Conservation (phyloP, 306 rosid genomes). For the Prunus mira region DNA sequence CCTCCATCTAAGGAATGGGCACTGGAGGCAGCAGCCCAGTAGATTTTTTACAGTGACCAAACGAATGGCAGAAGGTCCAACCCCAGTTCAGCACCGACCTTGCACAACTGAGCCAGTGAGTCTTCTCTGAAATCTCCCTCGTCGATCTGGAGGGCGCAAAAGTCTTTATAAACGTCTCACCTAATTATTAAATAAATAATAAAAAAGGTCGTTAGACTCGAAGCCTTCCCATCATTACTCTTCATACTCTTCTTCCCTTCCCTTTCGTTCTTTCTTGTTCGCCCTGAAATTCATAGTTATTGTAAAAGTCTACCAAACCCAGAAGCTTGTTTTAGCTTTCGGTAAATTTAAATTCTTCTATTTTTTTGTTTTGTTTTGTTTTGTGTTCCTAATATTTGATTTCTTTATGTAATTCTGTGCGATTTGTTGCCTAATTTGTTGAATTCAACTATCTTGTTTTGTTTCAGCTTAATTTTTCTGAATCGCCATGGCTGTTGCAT, state of each 20-base stretch:
- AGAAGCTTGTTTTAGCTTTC: background rate
- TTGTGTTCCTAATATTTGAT: background rate
- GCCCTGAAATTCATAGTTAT: background rate
- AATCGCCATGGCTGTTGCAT: conserved; percentile 56
- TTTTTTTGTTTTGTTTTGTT: too few relatives aligned
- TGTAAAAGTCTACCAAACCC: background rate
- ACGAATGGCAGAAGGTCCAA: background rate
- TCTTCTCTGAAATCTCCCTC: background rate
- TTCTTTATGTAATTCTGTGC: background rate
- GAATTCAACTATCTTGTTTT: background rate
- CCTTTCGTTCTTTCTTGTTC: background rate
- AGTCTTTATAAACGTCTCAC: background rate
- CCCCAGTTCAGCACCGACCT: background rate
- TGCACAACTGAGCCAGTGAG: too few relatives aligned
- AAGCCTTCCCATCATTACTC: background rate
- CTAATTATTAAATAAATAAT: background rate
- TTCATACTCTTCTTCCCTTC: background rate
- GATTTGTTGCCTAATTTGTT: conserved; percentile 16
- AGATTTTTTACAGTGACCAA: background rate
- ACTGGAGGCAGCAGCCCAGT: background rate
- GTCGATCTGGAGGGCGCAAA: background rate
- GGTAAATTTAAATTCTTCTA: background rate
- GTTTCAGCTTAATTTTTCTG: background rate
- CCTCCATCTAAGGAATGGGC: too few relatives aligned
- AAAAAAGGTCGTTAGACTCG: background rate